Evolutionary conservation across 768 basidiomycete species (phyloP).

Genomic region (Sporobolomyces phaffii): DNA sequence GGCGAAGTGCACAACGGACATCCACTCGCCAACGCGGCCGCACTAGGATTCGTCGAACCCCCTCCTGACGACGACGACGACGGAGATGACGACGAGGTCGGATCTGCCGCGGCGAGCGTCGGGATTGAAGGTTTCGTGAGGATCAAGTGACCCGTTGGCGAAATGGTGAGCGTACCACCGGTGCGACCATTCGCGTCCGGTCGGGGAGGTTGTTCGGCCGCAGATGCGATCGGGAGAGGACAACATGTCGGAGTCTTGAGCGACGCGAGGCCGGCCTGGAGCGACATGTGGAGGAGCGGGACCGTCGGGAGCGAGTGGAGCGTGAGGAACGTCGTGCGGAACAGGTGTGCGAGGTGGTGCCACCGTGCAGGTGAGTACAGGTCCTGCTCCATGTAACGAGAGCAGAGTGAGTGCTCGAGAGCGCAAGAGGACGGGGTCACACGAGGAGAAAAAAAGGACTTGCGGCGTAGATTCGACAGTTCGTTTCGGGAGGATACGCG

Average conservation of each 20-base stretch:
- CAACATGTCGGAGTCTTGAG: constrained; percentile 84
- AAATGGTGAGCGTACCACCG: constrained; percentile 18
- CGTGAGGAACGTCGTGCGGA: constrained; percentile 77
- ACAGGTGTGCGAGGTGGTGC: constrained; percentile 65
- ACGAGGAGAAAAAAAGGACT: constrained; percentile 26
- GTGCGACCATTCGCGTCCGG: neutral
- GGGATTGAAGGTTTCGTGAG: neutral
- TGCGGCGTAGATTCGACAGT: constrained; percentile 74
- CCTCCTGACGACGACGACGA: constrained; percentile 42
- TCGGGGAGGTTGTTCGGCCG: too few species aligned
- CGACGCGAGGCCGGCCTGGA: constrained; percentile 85
- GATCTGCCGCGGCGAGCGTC: neutral
- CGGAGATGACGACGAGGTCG: constrained; percentile 43
- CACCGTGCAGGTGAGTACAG: constrained; percentile 78
- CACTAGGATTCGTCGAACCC: constrained; percentile 43
- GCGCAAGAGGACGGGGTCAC: too few species aligned
- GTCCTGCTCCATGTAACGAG: constrained; percentile 51
- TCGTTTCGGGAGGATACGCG: constrained; percentile 60
- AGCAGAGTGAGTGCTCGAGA: neutral
- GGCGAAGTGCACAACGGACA: constrained; percentile 83
- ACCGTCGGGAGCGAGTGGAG: constrained; percentile 82
- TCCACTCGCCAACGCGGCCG: too few species aligned
- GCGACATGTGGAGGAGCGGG: constrained; percentile 75
- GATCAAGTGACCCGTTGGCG: constrained; percentile 16
- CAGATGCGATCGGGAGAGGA: constrained; percentile 35